These are phyloP conservation scores for Gaeumannomyces tritici DNA, from an alignment of 2,329 filamentous ascomycete species.

Conservation along the genomic window DNA sequence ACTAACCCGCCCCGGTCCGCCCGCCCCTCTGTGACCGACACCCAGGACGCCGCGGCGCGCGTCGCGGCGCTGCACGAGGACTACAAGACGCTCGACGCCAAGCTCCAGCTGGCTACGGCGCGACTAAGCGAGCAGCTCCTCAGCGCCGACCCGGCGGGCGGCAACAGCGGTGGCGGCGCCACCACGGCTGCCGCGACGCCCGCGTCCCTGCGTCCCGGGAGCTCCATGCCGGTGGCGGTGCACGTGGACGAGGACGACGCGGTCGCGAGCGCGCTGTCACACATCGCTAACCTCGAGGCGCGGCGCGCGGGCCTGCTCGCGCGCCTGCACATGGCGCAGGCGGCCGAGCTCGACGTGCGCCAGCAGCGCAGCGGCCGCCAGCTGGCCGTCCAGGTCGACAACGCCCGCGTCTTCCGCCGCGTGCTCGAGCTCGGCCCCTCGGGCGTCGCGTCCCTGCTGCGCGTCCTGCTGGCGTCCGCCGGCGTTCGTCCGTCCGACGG, in stretches of 20 bases:
- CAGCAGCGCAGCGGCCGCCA: not conserved
- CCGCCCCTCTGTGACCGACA: not conserved
- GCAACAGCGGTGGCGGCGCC: not conserved
- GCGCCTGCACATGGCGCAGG: not conserved
- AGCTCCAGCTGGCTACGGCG: not conserved
- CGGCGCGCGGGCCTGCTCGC: not conserved
- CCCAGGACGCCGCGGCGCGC: not conserved
- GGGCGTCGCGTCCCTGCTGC: constrained; percentile 1
- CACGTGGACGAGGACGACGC: constrained; percentile 3
- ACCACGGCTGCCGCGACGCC: not conserved
- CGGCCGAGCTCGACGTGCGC: not conserved
- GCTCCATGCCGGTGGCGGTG: not conserved
- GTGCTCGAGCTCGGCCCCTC: constrained; percentile 2
- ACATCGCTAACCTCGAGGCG: not conserved
- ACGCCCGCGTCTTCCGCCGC: constrained; percentile 1
- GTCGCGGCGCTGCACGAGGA: not conserved
- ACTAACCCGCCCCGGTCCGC: not conserved
- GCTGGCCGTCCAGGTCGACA: not conserved
- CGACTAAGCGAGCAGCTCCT: constrained; percentile 1
- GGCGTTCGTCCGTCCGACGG: not conserved
- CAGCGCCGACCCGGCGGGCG: not conserved
- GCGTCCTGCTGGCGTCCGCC: constrained; percentile 1
- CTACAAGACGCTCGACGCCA: not conserved
- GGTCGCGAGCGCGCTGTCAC: constrained; percentile 2
- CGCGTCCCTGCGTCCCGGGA: constrained; percentile 1